Evolutionary conservation across 2,329 filamentous ascomycete species (phyloP), one percentile per base, ranked within the genome.

Genomic region (Ophiostoma sp.): DNA sequence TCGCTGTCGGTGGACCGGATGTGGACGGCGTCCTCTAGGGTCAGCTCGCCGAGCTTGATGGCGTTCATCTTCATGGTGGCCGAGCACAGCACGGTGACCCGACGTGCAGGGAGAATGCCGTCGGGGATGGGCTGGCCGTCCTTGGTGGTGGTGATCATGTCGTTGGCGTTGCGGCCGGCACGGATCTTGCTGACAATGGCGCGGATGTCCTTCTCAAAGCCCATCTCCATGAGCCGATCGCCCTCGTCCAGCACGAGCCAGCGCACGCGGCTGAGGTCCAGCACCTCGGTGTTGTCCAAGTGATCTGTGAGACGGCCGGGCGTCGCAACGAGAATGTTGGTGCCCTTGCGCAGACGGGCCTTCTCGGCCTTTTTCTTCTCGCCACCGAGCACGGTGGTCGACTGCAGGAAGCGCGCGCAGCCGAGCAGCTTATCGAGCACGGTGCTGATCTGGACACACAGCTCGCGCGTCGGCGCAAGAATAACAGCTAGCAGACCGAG

Each of bases 41-140:
- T 97, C 79, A 98, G 96, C 75, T 97, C 93, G 58, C 94, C 93
- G 5, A 99, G 81, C 73, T 90, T 90, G 76, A 98, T 93, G 1
- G 98, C 95, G 74, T 94, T 95, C 87, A 96, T 93, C 80, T 97
- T 97, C 88, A 99, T 91, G 0, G 95, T 99, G 3, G 95, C 95
- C 4, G 95, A 99, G 77, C 95, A 99, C 2, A 99, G 84, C 4
- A 99, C 84, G 0, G 95, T 98, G 1, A 92, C 89, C 68, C 93
- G 86, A 72, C 93, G 85, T 67, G 87, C 87, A 0, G 92, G 89
- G 7, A 97, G 82, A 4, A 89, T 81, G 18, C 84, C 84, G 4
- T 85, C 85, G 8, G 70, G 70, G 49, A 89, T 82, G 2, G 80
- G 78, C 4, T 84, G 79, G 5, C 84, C 82, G 66, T 87, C 86